These are phyloP conservation scores for Plasmopara muralis DNA, from an alignment of 352 stramenopile genomes.

Conservation along the genomic window DNA sequence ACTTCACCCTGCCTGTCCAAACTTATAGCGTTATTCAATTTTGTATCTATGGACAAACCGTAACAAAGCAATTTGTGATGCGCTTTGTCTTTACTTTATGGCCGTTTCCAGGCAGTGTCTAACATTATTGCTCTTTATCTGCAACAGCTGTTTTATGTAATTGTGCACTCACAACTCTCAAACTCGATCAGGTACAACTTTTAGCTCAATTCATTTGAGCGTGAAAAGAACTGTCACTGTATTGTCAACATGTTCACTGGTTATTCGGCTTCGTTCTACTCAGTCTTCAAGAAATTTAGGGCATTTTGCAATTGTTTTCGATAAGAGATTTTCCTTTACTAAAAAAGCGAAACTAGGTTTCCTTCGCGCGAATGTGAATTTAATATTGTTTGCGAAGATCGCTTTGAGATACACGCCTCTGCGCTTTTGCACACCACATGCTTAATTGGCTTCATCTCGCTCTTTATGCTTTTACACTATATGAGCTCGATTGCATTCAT, in stretches of 20 bases:
- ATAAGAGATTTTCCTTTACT: no score
- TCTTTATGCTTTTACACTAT: no score
- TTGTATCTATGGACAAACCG: slow-evolving; percentile 10
- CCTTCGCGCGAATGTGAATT: no score
- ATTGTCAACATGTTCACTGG: neutral
- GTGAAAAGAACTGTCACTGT: neutral
- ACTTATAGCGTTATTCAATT: slow-evolving; percentile 7
- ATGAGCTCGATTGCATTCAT: no score
- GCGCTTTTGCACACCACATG: no score
- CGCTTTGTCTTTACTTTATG: neutral
- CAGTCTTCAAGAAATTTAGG: neutral
- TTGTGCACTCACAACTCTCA: neutral
- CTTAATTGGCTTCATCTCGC: no score
- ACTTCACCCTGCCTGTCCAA: neutral
- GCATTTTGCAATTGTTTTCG: neutral
- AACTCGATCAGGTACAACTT: neutral
- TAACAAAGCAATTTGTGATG: slow-evolving; percentile 8
- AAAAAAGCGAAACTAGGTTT: no score
- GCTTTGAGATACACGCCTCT: no score
- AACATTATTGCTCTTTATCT: slow-evolving; percentile 4
- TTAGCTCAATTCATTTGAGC: neutral
- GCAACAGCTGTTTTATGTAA: slow-evolving; percentile 1
- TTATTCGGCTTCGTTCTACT: neutral
- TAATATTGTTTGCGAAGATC: no score
- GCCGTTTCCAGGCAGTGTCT: no score